A percentile compares a stretch with the other conserved stretches of the same genome.
Conservation (phyloP, 2,329 filamentous ascomycete genomes). For the Pseudonectria foliicola region DNA sequence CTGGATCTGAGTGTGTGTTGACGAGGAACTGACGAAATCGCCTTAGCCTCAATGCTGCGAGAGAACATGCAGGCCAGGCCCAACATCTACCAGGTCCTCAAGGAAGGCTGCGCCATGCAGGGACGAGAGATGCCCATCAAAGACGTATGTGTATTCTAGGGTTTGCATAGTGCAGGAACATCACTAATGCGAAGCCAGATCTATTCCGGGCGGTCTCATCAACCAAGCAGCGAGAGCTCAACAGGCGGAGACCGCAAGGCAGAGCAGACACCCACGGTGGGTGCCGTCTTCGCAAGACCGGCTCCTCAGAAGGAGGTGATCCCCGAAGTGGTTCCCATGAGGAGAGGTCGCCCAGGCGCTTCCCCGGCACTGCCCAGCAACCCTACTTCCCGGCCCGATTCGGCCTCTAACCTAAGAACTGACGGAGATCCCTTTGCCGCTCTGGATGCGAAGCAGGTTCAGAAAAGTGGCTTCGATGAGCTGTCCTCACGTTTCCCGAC, state of each 20-base stretch:
- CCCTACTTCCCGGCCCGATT: conserved; percentile 42
- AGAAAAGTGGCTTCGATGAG: conserved; percentile 60
- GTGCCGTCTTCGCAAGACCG: conserved; percentile 74
- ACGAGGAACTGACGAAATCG: conserved; percentile 11
- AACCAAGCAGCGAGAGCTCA: conserved; percentile 51
- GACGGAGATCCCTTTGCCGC: conserved; percentile 83
- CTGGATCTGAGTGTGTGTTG: background rate
- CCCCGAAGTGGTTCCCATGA: conserved; percentile 90
- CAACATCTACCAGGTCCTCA: conserved; percentile 89
- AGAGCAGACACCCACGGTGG: conserved; percentile 56
- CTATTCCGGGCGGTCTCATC: conserved; percentile 55
- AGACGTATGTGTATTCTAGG: conserved; percentile 58
- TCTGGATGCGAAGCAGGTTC: conserved; percentile 57
- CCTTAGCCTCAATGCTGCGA: conserved; percentile 77
- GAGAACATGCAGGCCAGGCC: conserved; percentile 73
- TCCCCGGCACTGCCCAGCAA: conserved; percentile 25
- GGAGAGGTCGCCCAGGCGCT: conserved; percentile 61
- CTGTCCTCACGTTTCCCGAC: conserved; percentile 81
- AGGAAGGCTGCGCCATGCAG: conserved; percentile 83
- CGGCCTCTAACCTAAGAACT: conserved; percentile 58
- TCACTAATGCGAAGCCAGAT: conserved; percentile 45
- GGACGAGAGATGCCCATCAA: conserved; percentile 79
- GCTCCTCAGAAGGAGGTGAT: conserved; percentile 63
- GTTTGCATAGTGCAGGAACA: background rate
- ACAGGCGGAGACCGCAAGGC: conserved; percentile 46